Conservation (phyloP, 2,329 filamentous ascomycete genomes). For the Trichophyton benhamiae region DNA sequence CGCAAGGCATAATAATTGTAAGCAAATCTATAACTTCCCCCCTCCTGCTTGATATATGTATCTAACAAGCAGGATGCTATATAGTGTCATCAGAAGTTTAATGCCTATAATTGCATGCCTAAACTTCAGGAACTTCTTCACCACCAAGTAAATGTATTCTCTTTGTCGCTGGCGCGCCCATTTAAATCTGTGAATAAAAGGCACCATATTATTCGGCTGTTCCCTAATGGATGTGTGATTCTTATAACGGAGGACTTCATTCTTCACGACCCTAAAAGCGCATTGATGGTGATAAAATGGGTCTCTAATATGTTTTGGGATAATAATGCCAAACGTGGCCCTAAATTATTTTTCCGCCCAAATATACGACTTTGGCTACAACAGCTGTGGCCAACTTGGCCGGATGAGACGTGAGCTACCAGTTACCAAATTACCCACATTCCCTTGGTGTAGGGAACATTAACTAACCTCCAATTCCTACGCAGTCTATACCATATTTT, state of each 20-base stretch:
- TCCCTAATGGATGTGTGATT: slow-evolving; percentile 27
- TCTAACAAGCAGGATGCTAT: not conserved
- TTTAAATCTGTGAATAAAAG: slow-evolving; percentile 17
- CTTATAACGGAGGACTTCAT: slow-evolving; percentile 33
- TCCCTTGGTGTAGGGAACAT: not conserved
- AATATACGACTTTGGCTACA: slow-evolving; percentile 26
- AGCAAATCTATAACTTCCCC: slow-evolving; percentile 7
- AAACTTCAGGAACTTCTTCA: slow-evolving; percentile 18
- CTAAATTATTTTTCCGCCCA: slow-evolving; percentile 31
- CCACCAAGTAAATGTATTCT: slow-evolving; percentile 25
- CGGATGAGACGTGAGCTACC: slow-evolving; percentile 16
- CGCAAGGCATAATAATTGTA: slow-evolving; percentile 20
- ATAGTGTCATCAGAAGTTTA: slow-evolving; percentile 29
- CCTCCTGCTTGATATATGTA: not conserved
- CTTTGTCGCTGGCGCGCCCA: slow-evolving; percentile 20
- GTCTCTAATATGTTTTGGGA: slow-evolving; percentile 17
- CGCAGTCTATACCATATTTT: slow-evolving; percentile 17
- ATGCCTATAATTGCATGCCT: slow-evolving; percentile 20
- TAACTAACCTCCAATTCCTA: not conserved
- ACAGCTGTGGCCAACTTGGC: slow-evolving; percentile 10
- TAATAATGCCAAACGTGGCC: slow-evolving; percentile 19
- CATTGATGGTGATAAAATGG: slow-evolving; percentile 27
- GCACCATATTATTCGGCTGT: slow-evolving; percentile 25
- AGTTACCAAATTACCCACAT: not conserved
- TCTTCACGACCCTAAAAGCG: slow-evolving; percentile 19